Percentiles rank a stretch among this genome's conserved stretches.
Evolutionary conservation across 805 yeast genomes (phyloP).

Genomic region (Metschnikowia anglica): DNA sequence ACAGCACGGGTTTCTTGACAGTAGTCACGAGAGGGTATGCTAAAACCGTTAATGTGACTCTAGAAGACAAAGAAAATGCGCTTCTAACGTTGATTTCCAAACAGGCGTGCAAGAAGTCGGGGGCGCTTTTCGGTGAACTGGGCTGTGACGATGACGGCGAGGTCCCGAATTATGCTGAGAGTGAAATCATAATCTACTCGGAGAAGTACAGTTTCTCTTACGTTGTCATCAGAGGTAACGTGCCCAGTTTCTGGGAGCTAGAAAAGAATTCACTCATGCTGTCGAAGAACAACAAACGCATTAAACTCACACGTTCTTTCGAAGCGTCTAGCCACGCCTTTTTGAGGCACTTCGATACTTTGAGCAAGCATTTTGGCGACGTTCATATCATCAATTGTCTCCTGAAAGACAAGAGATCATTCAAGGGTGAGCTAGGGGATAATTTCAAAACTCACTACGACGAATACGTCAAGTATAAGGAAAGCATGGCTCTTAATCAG

Average conservation of each 20-base stretch:
- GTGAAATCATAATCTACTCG: slow-evolving; percentile 49
- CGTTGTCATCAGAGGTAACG: slow-evolving; percentile 51
- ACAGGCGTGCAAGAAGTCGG: slow-evolving; percentile 48
- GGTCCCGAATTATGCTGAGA: slow-evolving; percentile 51
- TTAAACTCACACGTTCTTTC: slow-evolving; percentile 49
- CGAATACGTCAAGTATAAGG: slow-evolving; percentile 12
- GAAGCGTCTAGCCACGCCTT: slow-evolving; percentile 57
- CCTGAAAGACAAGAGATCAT: slow-evolving; percentile 38
- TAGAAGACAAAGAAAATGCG: slow-evolving; percentile 33
- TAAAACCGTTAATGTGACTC: slow-evolving; percentile 39
- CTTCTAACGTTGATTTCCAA: slow-evolving; percentile 51
- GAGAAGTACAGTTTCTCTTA: slow-evolving; percentile 44
- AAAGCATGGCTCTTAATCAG: slow-evolving; percentile 3
- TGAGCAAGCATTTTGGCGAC: slow-evolving; percentile 49
- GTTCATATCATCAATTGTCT: slow-evolving; percentile 51
- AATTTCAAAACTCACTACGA: slow-evolving; percentile 28
- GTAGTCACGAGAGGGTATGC: slow-evolving; percentile 54
- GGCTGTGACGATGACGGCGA: slow-evolving; percentile 59
- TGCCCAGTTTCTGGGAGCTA: slow-evolving; percentile 55
- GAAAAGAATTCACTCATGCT: slow-evolving; percentile 40
- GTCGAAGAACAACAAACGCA: slow-evolving; percentile 36
- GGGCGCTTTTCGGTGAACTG: slow-evolving; percentile 55
- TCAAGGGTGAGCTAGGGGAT: slow-evolving; percentile 47
- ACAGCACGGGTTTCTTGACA: slow-evolving; percentile 46
- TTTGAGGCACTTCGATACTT: slow-evolving; percentile 46